Conservation (phyloP, 2,329 filamentous ascomycete species). For the Colletotrichum incanum region DNA sequence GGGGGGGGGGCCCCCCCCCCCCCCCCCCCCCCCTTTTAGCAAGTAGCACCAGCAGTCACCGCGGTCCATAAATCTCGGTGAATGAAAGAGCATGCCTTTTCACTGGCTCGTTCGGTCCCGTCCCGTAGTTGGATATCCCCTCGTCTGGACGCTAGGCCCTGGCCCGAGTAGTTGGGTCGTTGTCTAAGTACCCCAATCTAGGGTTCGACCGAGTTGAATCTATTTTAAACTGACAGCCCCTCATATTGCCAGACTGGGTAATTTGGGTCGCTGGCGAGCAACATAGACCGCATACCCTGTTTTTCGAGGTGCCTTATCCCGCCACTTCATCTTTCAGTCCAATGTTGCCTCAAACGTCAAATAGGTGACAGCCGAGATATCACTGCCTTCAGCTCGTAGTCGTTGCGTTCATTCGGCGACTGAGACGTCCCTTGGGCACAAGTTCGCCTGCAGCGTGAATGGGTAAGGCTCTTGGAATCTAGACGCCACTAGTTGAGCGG, state of each 20-base stretch:
- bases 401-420: neutral
- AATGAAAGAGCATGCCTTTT: neutral
- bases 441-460: neutral
- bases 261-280: neutral
- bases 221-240: slow-evolving; percentile 30
- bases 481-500: slow-evolving; percentile 15
- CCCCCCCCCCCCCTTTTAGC: too few relatives aligned
- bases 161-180: slow-evolving; percentile 17
- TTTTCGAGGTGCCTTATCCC: neutral
- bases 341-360: neutral
- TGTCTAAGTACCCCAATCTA: neutral
- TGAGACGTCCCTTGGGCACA: neutral
- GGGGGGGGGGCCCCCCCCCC: too few relatives aligned
- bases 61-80: slow-evolving; percentile 9
- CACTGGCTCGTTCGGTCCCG: slow-evolving; percentile 17
- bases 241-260: slow-evolving; percentile 6
- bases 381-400: neutral
- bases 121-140: neutral
- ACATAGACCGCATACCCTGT: neutral
- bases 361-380: neutral
- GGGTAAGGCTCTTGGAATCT: neutral
- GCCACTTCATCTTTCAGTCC: neutral
- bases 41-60: neutral
- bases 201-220: slow-evolving; percentile 7
- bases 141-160: slow-evolving; percentile 4